Base-by-base conservation (phyloP, 2,329 filamentous ascomycete genomes). In the Fonsecaea multimorphosa region DNA sequence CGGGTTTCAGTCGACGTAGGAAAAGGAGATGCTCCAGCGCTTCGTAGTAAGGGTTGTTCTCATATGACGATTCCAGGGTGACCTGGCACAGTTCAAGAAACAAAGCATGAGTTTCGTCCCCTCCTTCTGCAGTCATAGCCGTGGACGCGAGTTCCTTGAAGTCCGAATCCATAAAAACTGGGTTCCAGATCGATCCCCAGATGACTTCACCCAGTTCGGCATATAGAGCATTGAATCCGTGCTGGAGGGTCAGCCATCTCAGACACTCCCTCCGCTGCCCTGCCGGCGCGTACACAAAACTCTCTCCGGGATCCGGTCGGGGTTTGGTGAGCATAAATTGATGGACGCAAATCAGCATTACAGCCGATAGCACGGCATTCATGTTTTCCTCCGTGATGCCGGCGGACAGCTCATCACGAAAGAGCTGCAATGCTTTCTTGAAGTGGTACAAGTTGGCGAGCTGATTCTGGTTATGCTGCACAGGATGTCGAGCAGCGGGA, bases 331-430 rank as follows among this genome's bases (percentile, higher is more conserved):
- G 44, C 65, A 67, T 60, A 61, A 79, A 78, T 22, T 76, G 73
- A 63, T 77, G 74, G 40, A 76, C 71, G 14, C 74, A 74, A 63
- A 79, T 69, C 31, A 80, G 70, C 63, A 80, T 72, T 53, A 77
- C 78, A 38, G 76, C 72, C 1, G 76, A 77, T 64, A 78, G 75
- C 3, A 80, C 72, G 1, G 72, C 72, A 66, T 78, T 76, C 73
- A 78, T 79, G 65, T 78, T 79, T 5, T 76, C 55, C 5, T 66
- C 61, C 2, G 70, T 71, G 24, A 76, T 67, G 7, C 69, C 65
- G 1, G 40, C 56, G 6, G 71, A 58, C 14, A 80, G 66, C 55
- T 78, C 78, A 4, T 67, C 59, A 16, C 75, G 72, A 65, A 79
- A 79, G 32, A 75, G 73, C 6, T 65, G 69, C 34, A 80, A 74